These are phyloP conservation scores for Globisporangium iwayamae DNA, from an alignment of 352 stramenopile genomes.

Conservation along the genomic window DNA sequence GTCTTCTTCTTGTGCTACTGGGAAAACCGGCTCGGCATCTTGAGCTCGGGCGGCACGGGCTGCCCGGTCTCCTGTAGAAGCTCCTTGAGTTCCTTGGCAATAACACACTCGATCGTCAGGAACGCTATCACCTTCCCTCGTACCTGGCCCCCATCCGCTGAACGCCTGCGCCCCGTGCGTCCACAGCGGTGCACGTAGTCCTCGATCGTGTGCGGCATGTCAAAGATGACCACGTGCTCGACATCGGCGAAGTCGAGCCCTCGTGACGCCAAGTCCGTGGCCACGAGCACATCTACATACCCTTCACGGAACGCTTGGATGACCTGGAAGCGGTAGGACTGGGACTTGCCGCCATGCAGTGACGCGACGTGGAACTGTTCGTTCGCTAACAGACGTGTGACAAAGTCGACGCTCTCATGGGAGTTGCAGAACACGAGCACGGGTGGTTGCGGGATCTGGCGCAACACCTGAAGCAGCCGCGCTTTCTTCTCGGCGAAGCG, in stretches of 20 bases:
- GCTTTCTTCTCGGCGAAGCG: slow-evolving; percentile 40
- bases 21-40: slow-evolving; percentile 36
- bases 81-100: slow-evolving; percentile 47
- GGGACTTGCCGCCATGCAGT: slow-evolving; percentile 91
- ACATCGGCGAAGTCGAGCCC: slow-evolving; percentile 88
- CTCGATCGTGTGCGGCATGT: slow-evolving; percentile 90
- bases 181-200: slow-evolving; percentile 90
- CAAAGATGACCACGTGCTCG: slow-evolving; percentile 83
- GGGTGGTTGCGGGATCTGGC: slow-evolving; percentile 80
- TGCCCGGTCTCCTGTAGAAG: slow-evolving; percentile 44
- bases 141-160: slow-evolving; percentile 15
- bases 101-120: slow-evolving; percentile 49
- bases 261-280: slow-evolving; percentile 86
- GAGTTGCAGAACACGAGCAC: slow-evolving; percentile 97
- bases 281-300: slow-evolving; percentile 82
- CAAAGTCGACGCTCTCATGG: slow-evolving; percentile 92
- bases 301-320: slow-evolving; percentile 44
- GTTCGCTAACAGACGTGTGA: slow-evolving; percentile 90
- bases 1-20: slow-evolving; percentile 5
- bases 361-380: slow-evolving; percentile 95
- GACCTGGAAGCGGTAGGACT: slow-evolving; percentile 52
- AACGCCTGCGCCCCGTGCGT: slow-evolving; percentile 47
- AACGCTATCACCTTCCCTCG: slow-evolving; percentile 42
- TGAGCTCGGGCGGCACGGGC: slow-evolving; percentile 40
- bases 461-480: slow-evolving; percentile 49